Base-by-base conservation (phyloP, 2,329 filamentous ascomycete genomes). In the Paecilomyces sp. region DNA sequence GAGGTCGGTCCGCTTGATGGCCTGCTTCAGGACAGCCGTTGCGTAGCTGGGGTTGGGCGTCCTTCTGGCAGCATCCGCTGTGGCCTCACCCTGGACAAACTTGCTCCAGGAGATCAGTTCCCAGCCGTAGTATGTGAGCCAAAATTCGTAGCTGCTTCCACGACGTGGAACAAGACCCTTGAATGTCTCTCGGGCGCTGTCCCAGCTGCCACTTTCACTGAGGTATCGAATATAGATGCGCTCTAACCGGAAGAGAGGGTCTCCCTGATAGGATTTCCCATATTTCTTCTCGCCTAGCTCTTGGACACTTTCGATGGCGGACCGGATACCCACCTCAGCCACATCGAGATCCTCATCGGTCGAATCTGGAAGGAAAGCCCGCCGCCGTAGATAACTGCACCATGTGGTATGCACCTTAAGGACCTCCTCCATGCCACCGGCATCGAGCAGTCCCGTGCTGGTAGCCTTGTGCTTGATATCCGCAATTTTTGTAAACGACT, bases 391-490 rank as follows among this genome's bases (percentile, higher is more conserved):
- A 67, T 93, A 97, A 56, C 91, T 92, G 70, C 93, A 97, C 94
- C 94, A 99, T 0, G 92, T 89, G 57, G 91, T 87, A 69, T 97
- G 92, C 69, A 97, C 91, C 67, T 96, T 91, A 61, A 97, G 84
- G 33, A 97, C 86, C 65, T 92, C 90, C 56, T 91, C 86, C 82
- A 97, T 88, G 25, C 92, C 92, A 62, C 91, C 87, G 63, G 89
- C 87, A 71, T 96, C 92, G 4, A 97, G 81, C 51, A 95, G 81
- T 8, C 91, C 88, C 25, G 91, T 91, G 69, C 88, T 91, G 0
- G 92, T 97, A 6, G 94, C 94, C 52, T 88, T 87, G 73, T 97
- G 91, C 75, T 99, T 99, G 73, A 97, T 92, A 50, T 87, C 83
- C 67, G 95, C 91, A 57, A 97, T 90, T 56, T 90, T 88, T 25